These are phyloP conservation scores for Gaeumannomyces sp. DNA, from an alignment of 2,329 filamentous ascomycete species.

Conservation along the genomic window DNA sequence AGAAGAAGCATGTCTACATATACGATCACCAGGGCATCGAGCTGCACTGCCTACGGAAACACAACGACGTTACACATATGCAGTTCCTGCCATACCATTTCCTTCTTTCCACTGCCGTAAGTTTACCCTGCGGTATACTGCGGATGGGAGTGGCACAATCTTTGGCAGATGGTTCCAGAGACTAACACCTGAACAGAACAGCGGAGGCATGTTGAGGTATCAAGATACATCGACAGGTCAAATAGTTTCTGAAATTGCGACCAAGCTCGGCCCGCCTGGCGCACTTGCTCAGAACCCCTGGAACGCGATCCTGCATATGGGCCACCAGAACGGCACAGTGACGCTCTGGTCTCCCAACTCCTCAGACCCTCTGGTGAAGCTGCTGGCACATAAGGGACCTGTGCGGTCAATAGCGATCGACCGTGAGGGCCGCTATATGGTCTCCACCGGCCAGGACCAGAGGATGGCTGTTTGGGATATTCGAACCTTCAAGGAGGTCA, in stretches of 20 bases:
- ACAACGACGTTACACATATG: conserved; percentile 86
- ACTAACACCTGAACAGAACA: conserved; percentile 44
- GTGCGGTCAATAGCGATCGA: conserved; percentile 82
- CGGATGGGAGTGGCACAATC: background rate
- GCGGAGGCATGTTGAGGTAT: conserved; percentile 82
- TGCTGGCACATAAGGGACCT: conserved; percentile 83
- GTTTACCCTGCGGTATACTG: conserved; percentile 24
- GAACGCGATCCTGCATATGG: conserved; percentile 87
- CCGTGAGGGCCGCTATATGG: conserved; percentile 66
- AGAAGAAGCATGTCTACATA: conserved; percentile 96
- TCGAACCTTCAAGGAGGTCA: conserved; percentile 66
- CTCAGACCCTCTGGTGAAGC: conserved; percentile 78
- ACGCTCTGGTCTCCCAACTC: conserved; percentile 95
- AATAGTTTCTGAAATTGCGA: conserved; percentile 78
- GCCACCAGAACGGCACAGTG: conserved; percentile 91
- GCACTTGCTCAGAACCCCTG: conserved; percentile 82
- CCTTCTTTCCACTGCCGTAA: conserved; percentile 75
- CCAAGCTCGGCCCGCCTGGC: conserved; percentile 75
- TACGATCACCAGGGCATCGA: conserved; percentile 90
- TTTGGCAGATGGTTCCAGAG: conserved; percentile 16
- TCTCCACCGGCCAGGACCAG: conserved; percentile 18
- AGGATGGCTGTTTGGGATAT: conserved; percentile 20
- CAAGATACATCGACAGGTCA: conserved; percentile 93
- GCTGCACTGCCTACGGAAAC: conserved; percentile 83
- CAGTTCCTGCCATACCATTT: conserved; percentile 97